Evolutionary conservation across 345 rosid genomes (phyloP).

Genomic region (Passiflora organensis): DNA sequence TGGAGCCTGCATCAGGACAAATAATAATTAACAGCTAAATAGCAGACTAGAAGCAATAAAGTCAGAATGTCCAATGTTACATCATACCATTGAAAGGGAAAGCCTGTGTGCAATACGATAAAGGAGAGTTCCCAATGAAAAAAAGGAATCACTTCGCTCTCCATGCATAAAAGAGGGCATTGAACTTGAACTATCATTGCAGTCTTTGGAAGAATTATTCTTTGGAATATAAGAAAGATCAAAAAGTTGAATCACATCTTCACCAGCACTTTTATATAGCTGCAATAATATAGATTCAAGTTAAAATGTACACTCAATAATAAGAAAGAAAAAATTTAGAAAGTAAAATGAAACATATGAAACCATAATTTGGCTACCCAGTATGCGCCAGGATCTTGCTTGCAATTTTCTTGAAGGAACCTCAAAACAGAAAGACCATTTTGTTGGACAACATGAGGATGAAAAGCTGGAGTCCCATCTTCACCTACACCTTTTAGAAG

Average conservation of each 20-base stretch:
- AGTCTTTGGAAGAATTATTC: slow-evolving; percentile 45
- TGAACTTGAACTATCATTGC: slow-evolving; percentile 47
- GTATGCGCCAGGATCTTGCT: slow-evolving; percentile 93
- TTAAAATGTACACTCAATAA: slow-evolving; percentile 7
- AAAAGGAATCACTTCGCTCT: slow-evolving; percentile 63
- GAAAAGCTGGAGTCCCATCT: slow-evolving; percentile 93
- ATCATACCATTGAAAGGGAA: slow-evolving; percentile 75
- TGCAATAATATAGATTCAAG: slow-evolving; percentile 27
- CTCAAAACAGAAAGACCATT: slow-evolving; percentile 88
- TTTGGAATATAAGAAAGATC: slow-evolving; percentile 83
- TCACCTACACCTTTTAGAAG: slow-evolving; percentile 79
- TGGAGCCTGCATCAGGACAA: slow-evolving; percentile 48
- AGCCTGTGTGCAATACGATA: slow-evolving; percentile 90
- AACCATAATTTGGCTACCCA: slow-evolving; percentile 48
- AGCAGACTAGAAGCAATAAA: neutral
- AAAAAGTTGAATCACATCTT: slow-evolving; percentile 89
- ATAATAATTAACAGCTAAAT: slow-evolving; percentile 12
- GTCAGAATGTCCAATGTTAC: slow-evolving; percentile 6
- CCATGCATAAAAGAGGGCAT: slow-evolving; percentile 55
- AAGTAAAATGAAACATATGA: neutral
- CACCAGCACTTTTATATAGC: slow-evolving; percentile 93
- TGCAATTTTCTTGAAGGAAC: slow-evolving; percentile 93
- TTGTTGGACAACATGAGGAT: slow-evolving; percentile 93
- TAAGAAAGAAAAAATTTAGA: slow-evolving; percentile 3
- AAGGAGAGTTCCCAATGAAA: slow-evolving; percentile 85